Evolutionary conservation across 371 early-diverging fungal species (phyloP), one percentile per base, ranked within the genome.

Genomic region (Parasitella parasitica): DNA sequence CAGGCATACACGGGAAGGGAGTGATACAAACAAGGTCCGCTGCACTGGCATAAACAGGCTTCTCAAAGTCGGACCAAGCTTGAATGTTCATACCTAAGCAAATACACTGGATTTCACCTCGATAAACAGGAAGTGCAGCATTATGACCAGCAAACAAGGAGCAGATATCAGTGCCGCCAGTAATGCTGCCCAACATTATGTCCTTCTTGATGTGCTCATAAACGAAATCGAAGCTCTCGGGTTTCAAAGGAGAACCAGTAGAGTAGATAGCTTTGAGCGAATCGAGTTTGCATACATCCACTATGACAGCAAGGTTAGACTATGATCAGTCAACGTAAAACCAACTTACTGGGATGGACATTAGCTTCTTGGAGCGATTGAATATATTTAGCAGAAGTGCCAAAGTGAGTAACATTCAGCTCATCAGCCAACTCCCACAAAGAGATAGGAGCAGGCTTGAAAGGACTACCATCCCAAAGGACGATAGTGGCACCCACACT

Each of bases 1-100:
- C 92, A n/a, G 98, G 98, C 98, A 97, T 97, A 72, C 91, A 92
- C 2, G 98, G 98, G 87, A 98, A 97, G 4, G 96, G 91, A 56
- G 83, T 84, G 0, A 88, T 88, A 80, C 97, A 97, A 3, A 97
- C 95, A 60, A 98, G 66, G 67, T 98, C 98, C 2, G 93, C 98
- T 8, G 92, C 73, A 52, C 85, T 72, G 15, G 88, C 95, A 34
- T 76, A 71, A 6, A 95, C 89, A 0, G 92, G 85, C 36, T 84
- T 86, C n/a, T 87, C 59, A 9, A 70, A 70, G 6, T 87, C 89
- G 41, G 82, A 69, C 97, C 97, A 97, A 13, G 94, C 88, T 72
- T 97, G 94, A 35, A 98, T 86, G 53, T 88, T 88, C 97, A 98
- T 96, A 8, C 98, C 98, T 36, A 98, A 81, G 38, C 89, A 87